Base-by-base conservation (phyloP, 2,329 filamentous ascomycete genomes). In the Diaporthe helianthi region DNA sequence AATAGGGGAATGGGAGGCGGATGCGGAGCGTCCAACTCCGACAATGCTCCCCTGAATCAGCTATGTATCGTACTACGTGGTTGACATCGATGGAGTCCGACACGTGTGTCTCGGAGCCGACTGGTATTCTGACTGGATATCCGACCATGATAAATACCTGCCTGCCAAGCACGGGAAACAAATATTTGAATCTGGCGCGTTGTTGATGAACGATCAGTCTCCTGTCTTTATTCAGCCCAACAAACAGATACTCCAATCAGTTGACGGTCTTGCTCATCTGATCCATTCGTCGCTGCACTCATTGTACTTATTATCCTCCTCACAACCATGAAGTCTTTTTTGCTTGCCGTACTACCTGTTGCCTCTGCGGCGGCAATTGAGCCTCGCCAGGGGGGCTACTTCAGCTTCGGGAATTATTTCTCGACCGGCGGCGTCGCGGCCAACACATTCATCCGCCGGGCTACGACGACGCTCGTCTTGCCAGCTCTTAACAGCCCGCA, bases 401-500 rank as follows among this genome's bases (percentile, higher is more conserved):
- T 52, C 31, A 51, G 44, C 46, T 65, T 67, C 13, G 64, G 64
- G 12, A 52, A 52, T 6, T 54, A 4, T 29, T 67, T 67, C 41
- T 54, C 49, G 22, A 31, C 47, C n/a, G 64, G 64, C 33, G 41
- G 41, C 4, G 64, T 67, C 26, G 51, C 64, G 3, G n/a, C 53
- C 19, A 38, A 55, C n/a, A 26, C 64, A 5, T 67, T 46, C 9
- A 67, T 67, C 15, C 64, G 64, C 22, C 29, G 19, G 33, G 36
- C 64, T 3, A 67, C 44, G 9, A 54, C 64, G 6, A 67, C 64
- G 4, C 64, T 67, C 49, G 64, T 67, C 64, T 26, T 67, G 36
- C 64, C 64, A 9, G 52, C 49, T 22, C 49, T 55, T 2, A 52
- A 54, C 49, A 67, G 36, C 19, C 33, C 41, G 2, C 52, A 54